Evolutionary conservation across 306 rosid genomes (phyloP).

Genomic region (Erythrophleum fordii): DNA sequence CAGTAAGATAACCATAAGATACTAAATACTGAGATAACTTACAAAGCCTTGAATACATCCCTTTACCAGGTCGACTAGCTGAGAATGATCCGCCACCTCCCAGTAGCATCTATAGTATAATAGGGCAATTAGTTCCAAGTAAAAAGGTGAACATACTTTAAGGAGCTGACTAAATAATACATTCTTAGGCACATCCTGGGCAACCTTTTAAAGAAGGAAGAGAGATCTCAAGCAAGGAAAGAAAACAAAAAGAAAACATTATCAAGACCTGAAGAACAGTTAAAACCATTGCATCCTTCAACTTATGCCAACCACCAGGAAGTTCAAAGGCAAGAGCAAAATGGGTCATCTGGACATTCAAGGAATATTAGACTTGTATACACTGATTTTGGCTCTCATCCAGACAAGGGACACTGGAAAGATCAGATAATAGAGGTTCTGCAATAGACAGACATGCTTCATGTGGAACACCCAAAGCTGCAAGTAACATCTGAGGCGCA

Average conservation of each 20-base stretch:
- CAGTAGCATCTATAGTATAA: conserved; percentile 64
- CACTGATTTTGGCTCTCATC: conserved; percentile 77
- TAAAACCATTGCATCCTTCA: conserved; percentile 83
- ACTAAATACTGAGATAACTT: conserved; percentile 48
- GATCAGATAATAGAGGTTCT: conserved; percentile 84
- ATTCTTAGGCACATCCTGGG: conserved; percentile 14
- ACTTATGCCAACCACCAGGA: conserved; percentile 90
- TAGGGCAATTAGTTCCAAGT: conserved; percentile 31
- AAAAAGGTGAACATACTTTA: conserved; percentile 23
- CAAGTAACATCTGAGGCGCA: conserved; percentile 78
- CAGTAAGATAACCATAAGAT: conserved; percentile 21
- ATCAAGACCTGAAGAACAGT: conserved; percentile 86
- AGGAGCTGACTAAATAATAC: conserved; percentile 27
- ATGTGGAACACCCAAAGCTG: conserved; percentile 89
- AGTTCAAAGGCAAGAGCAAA: conserved; percentile 93
- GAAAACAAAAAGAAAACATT: conserved; percentile 16
- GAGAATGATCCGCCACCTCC: conserved; percentile 94
- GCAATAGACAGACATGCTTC: conserved; percentile 74
- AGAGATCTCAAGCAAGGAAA: conserved; percentile 25
- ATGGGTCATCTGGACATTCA: conserved; percentile 75
- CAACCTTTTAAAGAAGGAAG: conserved; percentile 22
- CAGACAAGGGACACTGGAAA: conserved; percentile 58
- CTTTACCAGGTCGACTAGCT: conserved; percentile 93
- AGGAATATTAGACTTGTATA: conserved; percentile 49
- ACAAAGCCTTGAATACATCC: conserved; percentile 87